phyloP scores from a whole-genome alignment of 192 early-diverging fungal species.

The Entomortierella beljakovae region DNA sequence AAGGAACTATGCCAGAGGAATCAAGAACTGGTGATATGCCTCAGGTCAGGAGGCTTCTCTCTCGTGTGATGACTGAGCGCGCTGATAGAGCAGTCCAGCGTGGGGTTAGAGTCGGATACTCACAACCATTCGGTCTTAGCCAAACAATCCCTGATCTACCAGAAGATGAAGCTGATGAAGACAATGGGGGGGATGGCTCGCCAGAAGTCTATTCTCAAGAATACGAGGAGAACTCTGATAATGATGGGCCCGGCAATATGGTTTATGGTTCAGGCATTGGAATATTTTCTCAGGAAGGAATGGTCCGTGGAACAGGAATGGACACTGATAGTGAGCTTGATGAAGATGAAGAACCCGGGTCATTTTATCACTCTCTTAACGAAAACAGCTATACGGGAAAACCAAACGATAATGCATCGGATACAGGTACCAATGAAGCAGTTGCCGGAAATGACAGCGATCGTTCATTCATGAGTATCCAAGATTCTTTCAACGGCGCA shows the following conservation, averaged over 20 bases:
- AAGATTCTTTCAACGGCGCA: conserved; percentile 17
- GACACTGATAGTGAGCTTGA: conserved; percentile 43
- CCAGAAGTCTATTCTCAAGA: conserved; percentile 16
- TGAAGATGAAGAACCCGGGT: conserved; percentile 4
- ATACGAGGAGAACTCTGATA: background rate
- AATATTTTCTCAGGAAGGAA: conserved; percentile 52
- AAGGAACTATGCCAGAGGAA: conserved; percentile 21
- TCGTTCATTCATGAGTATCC: conserved; percentile 44
- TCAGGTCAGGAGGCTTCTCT: conserved; percentile 13
- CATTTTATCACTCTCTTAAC: conserved; percentile 7
- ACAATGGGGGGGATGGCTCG: conserved; percentile 12
- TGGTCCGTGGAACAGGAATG: conserved; percentile 44
- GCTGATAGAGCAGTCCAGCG: conserved; percentile 41
- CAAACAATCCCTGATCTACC: conserved; percentile 36
- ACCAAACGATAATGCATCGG: background rate
- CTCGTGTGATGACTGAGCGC: conserved; percentile 43
- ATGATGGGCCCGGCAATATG: conserved; percentile 13
- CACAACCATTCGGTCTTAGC: conserved; percentile 33
- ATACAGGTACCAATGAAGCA: conserved; percentile 6
- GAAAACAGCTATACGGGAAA: background rate
- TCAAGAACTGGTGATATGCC: conserved; percentile 15
- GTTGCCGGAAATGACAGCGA: conserved; percentile 39
- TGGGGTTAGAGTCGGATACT: conserved; percentile 40
- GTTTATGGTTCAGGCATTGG: conserved; percentile 32
- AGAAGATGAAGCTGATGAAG: conserved; percentile 20